These are phyloP conservation scores for Lasiosphaeris hirsuta DNA, from an alignment of 495 filamentous ascomycete species.

Conservation along the genomic window DNA sequence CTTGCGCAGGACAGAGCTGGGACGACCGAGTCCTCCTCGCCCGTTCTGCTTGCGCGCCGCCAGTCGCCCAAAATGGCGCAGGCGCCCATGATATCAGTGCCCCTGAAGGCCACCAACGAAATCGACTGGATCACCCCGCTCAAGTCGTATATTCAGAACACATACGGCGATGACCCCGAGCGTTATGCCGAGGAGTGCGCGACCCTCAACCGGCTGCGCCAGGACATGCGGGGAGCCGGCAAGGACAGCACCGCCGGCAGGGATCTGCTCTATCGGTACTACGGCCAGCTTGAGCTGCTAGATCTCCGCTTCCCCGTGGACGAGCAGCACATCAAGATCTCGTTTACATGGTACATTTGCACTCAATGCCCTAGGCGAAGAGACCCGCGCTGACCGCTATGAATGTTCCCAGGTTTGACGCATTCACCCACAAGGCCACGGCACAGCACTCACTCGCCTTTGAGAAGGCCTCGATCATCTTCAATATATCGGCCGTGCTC, in stretches of 20 bases:
- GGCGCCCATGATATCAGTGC: constrained; percentile 88
- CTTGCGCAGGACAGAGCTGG: constrained; percentile 8
- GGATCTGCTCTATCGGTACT: constrained; percentile 94
- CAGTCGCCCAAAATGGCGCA: constrained; percentile 56
- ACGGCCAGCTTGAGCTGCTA: constrained; percentile 91
- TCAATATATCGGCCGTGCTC: constrained; percentile 97
- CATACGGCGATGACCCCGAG: constrained; percentile 95
- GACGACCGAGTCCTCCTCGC: constrained; percentile 11
- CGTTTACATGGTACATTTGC: constrained; percentile 83
- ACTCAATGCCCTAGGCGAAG: not conserved
- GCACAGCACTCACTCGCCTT: constrained; percentile 95
- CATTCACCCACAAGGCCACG: constrained; percentile 94
- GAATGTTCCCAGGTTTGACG: constrained; percentile 72
- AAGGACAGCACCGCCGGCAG: constrained; percentile 93
- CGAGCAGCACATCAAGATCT: constrained; percentile 97
- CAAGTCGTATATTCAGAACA: constrained; percentile 88
- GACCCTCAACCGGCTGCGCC: constrained; percentile 91
- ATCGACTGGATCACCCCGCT: constrained; percentile 96
- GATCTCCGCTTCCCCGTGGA: constrained; percentile 96
- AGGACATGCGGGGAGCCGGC: constrained; percentile 97
- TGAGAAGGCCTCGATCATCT: constrained; percentile 98
- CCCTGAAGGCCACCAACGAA: constrained; percentile 97
- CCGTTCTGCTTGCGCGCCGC: constrained; percentile 1
- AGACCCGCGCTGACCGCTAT: not conserved
- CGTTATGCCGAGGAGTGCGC: constrained; percentile 91